Conservation (phyloP, 2,329 filamentous ascomycete genomes). For the Apiospora hydei region DNA sequence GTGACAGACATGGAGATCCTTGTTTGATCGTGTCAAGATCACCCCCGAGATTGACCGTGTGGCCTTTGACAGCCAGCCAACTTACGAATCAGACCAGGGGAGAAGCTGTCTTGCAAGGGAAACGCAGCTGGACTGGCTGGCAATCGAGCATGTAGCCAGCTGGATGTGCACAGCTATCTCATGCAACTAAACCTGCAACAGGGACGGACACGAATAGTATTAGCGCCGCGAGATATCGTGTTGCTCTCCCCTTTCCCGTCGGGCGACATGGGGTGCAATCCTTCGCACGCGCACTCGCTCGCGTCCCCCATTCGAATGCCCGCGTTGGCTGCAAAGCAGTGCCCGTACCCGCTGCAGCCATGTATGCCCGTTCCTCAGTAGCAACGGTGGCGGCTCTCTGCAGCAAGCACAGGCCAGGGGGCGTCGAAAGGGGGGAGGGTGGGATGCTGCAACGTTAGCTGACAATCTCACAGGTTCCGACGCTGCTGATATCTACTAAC, state of each 20-base stretch:
- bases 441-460: conserved; percentile 1
- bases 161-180: neutral
- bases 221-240: neutral
- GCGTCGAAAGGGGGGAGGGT: neutral
- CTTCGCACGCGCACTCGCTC: neutral
- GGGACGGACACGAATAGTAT: neutral
- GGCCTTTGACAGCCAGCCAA: neutral
- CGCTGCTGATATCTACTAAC: neutral
- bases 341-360: conserved; percentile 1
- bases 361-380: conserved; percentile 3
- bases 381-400: conserved; percentile 8
- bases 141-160: neutral
- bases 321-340: neutral
- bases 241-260: neutral
- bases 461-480: neutral
- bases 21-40: neutral
- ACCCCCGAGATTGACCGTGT: neutral
- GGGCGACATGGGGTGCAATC: conserved; percentile 2
- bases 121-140: neutral
- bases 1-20: conserved; percentile 14
- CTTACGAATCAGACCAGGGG: neutral
- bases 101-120: neutral
- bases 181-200: conserved; percentile 2
- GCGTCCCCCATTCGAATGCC: neutral
- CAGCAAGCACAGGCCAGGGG: conserved; percentile 17